A percentile compares a stretch with the other conserved stretches of the same genome.
Evolutionary conservation across 345 rosid species (phyloP).

Genomic region (Anacardium occidentale): DNA sequence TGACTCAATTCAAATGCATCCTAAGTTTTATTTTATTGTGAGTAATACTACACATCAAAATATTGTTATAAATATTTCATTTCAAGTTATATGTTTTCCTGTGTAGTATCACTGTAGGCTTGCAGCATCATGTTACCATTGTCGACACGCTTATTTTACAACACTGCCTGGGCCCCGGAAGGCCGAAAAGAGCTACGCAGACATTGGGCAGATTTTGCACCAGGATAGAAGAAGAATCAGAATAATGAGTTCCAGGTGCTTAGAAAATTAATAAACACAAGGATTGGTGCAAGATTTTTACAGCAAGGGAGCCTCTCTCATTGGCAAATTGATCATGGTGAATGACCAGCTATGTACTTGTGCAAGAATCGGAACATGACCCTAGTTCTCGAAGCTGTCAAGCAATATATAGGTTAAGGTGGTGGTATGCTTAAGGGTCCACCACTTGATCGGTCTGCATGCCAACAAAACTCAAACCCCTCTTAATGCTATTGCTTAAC

Average conservation of each 20-base stretch:
- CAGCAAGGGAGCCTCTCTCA: background rate
- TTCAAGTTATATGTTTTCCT: no score
- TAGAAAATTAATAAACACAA: background rate
- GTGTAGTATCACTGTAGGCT: no score
- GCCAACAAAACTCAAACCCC: slow-evolving; percentile 21
- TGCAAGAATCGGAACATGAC: slow-evolving; percentile 18
- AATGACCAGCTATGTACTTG: background rate
- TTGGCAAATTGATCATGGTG: no score
- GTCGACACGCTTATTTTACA: background rate
- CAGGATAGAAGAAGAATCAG: background rate
- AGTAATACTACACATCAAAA: no score
- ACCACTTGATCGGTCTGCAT: slow-evolving; percentile 19
- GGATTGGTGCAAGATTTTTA: background rate
- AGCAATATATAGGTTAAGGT: slow-evolving; percentile 37
- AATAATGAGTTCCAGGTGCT: background rate
- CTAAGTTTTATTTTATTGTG: no score
- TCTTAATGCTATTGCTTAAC: slow-evolving; percentile 24
- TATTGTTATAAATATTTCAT: no score
- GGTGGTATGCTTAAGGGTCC: slow-evolving; percentile 23
- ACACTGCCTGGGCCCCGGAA: background rate
- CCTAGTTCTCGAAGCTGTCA: slow-evolving; percentile 27
- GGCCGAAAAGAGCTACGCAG: slow-evolving; percentile 13
- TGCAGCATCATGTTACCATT: no score
- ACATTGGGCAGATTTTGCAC: background rate
- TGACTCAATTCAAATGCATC: no score